Evolutionary conservation across 805 yeast species (phyloP).

Genomic region (Cephaloascus albidus): DNA sequence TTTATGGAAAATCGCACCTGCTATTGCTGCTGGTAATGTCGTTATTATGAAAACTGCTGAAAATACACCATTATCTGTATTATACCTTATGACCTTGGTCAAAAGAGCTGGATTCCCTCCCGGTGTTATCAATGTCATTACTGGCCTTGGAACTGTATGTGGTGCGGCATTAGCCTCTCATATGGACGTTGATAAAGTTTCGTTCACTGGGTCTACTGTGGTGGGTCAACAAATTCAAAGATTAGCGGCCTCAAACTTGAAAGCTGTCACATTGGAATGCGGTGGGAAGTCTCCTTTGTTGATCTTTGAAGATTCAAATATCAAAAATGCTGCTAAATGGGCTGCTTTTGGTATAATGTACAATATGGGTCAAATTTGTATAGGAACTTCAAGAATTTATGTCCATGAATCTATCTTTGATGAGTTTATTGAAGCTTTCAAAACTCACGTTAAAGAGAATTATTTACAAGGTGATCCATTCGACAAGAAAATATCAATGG

Average conservation of each 20-base stretch:
- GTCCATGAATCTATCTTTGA: slow-evolving; percentile 34
- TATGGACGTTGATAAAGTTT: slow-evolving; percentile 36
- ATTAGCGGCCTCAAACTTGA: slow-evolving; percentile 33
- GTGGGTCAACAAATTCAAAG: slow-evolving; percentile 35
- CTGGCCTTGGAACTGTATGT: slow-evolving; percentile 33
- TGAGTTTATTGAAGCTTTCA: slow-evolving; percentile 26
- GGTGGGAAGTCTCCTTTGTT: slow-evolving; percentile 45
- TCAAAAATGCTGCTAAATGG: slow-evolving; percentile 41
- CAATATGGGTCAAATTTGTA: slow-evolving; percentile 40
- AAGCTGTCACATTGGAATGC: slow-evolving; percentile 39
- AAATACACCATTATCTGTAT: slow-evolving; percentile 38
- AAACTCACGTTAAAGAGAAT: slow-evolving; percentile 18
- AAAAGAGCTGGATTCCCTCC: slow-evolving; percentile 38
- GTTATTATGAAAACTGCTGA: slow-evolving; percentile 40
- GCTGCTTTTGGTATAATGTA: slow-evolving; percentile 35
- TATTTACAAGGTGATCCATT: slow-evolving; percentile 35
- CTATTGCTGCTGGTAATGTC: slow-evolving; percentile 38
- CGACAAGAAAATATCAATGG: slow-evolving; percentile 30
- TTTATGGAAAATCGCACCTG: slow-evolving; percentile 38
- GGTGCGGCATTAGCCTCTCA: slow-evolving; percentile 39
- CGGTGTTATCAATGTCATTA: slow-evolving; percentile 38
- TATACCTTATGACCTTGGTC: slow-evolving; percentile 30
- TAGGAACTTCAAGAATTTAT: slow-evolving; percentile 36
- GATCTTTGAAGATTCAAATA: slow-evolving; percentile 36
- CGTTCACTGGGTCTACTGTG: slow-evolving; percentile 47